Base-by-base conservation (phyloP, 169 alveolate species). In the Eimeria acervulina region DNA sequence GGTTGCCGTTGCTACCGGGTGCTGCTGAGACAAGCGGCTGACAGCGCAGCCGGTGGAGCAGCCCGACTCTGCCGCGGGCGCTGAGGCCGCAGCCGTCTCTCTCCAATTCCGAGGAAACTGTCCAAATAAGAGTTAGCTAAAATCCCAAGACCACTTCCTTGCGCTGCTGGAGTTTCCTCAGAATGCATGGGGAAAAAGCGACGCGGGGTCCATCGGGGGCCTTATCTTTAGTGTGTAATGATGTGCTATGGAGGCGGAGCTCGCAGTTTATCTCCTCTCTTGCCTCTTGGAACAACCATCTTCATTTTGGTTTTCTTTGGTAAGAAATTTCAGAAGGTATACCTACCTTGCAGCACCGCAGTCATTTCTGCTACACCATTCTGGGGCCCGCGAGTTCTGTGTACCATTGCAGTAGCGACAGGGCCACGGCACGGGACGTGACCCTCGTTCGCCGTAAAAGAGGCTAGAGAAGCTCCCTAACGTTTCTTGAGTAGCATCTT, bases 141-240 rank as follows among this genome's bases (percentile, higher is more conserved):
- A 31, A 31, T 4, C 23, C 21, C 26, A 68, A 42, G 44, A 13
- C 44, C 78, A 4, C 36, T 68, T 68, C 44, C 23, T 31, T 31
- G 40, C 40, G 44, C 44, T 68, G 13, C 44, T 31, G 19, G 13
- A 2, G 44, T 31, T 23, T 68, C 78, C 78, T 31, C 44, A 68
- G 78, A 68, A 68, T 68, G 6, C 78, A 1, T 68, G 44, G 19
- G 19, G 59, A 23, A 12, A 42, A 42, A 74, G 61, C 38, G 21
- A 40, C 23, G 61, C 85, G 85, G 55, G 85, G 61, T 36, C 85
- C 85, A 26, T 40, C 85, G 40, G 61, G 85, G 61, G 38, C 85
- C 85, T 17, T 40, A 33, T 17, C 17, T 8, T 40, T 55, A 19
- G 36, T 40, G 59, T 40, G 85, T 15, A 5, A 33, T 5, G 59